Base-by-base conservation (phyloP, 495 filamentous ascomycete species). In the Cairneyella variabilis region DNA sequence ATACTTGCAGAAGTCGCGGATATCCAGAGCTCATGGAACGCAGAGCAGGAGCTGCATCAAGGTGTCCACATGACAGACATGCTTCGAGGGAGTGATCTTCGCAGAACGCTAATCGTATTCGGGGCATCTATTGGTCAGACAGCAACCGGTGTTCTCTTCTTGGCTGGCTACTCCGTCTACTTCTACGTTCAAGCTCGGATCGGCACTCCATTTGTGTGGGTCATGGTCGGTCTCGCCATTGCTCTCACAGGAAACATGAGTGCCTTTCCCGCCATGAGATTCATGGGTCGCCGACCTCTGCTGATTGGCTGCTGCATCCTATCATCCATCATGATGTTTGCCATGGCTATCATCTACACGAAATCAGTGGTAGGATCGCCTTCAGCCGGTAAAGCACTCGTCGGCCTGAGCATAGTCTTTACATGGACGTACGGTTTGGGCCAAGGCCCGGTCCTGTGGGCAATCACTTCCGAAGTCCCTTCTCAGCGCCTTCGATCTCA, bases 401-500 rank as follows among this genome's bases (percentile, higher is more conserved):
- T 49, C 5, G 46, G 21, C 14, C 46, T 49, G 5, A 49, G 46
- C 30, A 49, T 49, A 11, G 3, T 38, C 20, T 49, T 49, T 21
- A 49, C 46, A 10, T 49, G 46, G 46, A 23, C 30, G 16, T 49
- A 49, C 16, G 46, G 46, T 3, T 37, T 49, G 10, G 46, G 46
- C 3, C 46, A 49, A 39, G 46, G 46, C 28, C 46, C 46, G 11
- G 46, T 49, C 1, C 27, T 49, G 16, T 49, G 46, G 59, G 57
- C 56, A 1, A 52, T 51, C 26, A 65, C 66, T 11, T 69, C 70
- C 0, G 75, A 78, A 49, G 56, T 74, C 21, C 69, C 75, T 2
- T 74, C 70, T 44, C 73, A 72, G 37, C 65, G 75, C n/a, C 55
- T 79, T 36, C 59, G 77, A 17, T 73, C 74, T 8, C 76, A 72